phyloP scores from a whole-genome alignment of 805 yeast genomes.

The Candida sonorensis region DNA sequence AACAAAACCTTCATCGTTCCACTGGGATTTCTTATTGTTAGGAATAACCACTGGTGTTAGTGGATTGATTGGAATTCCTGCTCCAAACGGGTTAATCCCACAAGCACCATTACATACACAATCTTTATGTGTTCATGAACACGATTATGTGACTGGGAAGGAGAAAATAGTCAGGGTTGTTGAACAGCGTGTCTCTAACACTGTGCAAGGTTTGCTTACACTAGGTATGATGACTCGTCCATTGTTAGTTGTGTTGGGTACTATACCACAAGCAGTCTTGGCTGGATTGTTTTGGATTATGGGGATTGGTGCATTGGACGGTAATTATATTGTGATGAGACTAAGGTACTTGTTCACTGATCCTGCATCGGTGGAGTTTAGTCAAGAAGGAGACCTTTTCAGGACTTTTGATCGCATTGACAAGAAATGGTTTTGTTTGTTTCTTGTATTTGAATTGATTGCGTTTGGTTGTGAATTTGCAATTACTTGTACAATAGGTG shows the following conservation, averaged over 20 bases:
- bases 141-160: conserved; percentile 25
- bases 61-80: conserved; percentile 86
- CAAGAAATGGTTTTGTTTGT: conserved; percentile 47
- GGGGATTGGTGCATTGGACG: conserved; percentile 77
- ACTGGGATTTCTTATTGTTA: conserved; percentile 81
- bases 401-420: conserved; percentile 21
- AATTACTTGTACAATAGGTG: conserved; percentile 80
- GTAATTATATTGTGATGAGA: conserved; percentile 56
- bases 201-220: conserved; percentile 76
- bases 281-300: conserved; percentile 90
- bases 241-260: conserved; percentile 66
- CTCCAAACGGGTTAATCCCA: conserved; percentile 95
- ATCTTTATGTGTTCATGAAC: conserved; percentile 56
- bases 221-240: conserved; percentile 90
- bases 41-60: conserved; percentile 85
- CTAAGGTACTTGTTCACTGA: conserved; percentile 62
- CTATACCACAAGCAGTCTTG: conserved; percentile 87
- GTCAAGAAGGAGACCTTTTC: conserved; percentile 11
- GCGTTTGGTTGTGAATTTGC: conserved; percentile 80
- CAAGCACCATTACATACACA: conserved; percentile 94
- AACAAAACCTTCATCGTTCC: conserved; percentile 82
- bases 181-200: conserved; percentile 84
- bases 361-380: conserved; percentile 24
- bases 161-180: conserved; percentile 50
- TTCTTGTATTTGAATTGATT: conserved; percentile 48